Evolutionary conservation across 768 basidiomycete genomes (phyloP), one percentile per base, ranked within the genome.

Genomic region (Suillus plorans): DNA sequence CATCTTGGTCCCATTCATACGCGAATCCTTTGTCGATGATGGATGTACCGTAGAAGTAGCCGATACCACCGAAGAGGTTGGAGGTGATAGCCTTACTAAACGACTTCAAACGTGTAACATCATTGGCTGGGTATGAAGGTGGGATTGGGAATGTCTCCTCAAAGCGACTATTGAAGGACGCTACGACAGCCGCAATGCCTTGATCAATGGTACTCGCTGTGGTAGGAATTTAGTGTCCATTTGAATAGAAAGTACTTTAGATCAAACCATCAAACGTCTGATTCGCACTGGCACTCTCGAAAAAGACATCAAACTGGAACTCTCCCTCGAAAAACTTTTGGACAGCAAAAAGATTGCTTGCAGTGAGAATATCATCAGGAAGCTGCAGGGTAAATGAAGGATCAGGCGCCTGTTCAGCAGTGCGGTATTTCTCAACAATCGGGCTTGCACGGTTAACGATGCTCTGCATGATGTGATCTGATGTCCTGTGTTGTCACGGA

Each of bases 31-130:
- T 82, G 73, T 98, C 91, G 9, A 97, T 85, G 67, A 98, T 89
- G 1, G 94, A 95, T 5, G 84, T 87, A 16, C 96, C 96, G 70
- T 96, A 91, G 77, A 96, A 99, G 77, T 97, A 98, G 13, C 96
- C 96, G 44, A 99, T 87, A 22, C 96, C 96, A 62, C 94, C 96
- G 13, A 98, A 78, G 52, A 98, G 84, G 73, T 95, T 98, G 1
- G 96, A 90, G 0, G 95, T 97, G 64, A 97, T 86, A 5, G 88
- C 89, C 71, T 92, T 90, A 2, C 95, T 97, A 74, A 98, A 98
- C 0, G 80, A 79, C 61, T 86, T 79, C 22, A 95, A 77, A 2
- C 80, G 77, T 34, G 81, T 76, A 37, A 83, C 75, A 67, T 77
- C 82, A 16, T 85, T 80, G 2, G 77, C 77, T 22, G 79, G 73